These are phyloP conservation scores for Babesia sp. DNA, from an alignment of 169 alveolate species.

Conservation along the genomic window DNA sequence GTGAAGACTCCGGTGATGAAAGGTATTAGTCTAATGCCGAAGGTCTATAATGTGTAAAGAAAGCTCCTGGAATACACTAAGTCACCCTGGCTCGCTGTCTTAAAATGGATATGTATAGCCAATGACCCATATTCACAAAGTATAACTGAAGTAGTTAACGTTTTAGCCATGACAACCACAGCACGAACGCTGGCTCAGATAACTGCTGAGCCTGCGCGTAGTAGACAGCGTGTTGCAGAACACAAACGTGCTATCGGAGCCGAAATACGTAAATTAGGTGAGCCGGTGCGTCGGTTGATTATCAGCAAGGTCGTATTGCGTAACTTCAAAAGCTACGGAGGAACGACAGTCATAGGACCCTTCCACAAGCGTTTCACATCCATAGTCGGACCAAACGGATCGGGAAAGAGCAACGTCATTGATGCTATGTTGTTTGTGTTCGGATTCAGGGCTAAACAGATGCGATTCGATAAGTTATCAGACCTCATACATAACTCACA, in stretches of 20 bases:
- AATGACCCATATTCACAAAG: too few species aligned
- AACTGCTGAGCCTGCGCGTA: too few species aligned
- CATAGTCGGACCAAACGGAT: constrained; percentile 98
- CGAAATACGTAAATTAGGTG: constrained; percentile 39
- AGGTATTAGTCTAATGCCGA: too few species aligned
- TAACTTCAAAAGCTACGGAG: constrained; percentile 95
- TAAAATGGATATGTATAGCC: too few species aligned
- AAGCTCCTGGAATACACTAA: too few species aligned
- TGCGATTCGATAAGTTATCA: constrained; percentile 92
- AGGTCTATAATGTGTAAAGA: too few species aligned
- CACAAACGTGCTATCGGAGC: constrained; percentile 64
- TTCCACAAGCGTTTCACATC: constrained; percentile 90
- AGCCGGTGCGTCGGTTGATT: constrained; percentile 79
- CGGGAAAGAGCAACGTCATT: constrained; percentile 98
- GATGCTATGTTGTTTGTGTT: constrained; percentile 98
- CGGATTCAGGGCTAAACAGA: constrained; percentile 94
- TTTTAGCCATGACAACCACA: too few species aligned
- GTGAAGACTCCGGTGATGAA: too few species aligned
- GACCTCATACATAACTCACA: constrained; percentile 93
- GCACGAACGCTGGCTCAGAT: too few species aligned
- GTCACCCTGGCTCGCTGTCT: too few species aligned
- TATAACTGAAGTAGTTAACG: too few species aligned
- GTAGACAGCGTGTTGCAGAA: constrained; percentile 26
- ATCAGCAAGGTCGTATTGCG: constrained; percentile 88
- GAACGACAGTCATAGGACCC: constrained; percentile 90